These are phyloP conservation scores for Kandelia obovata DNA, from an alignment of 345 rosid species.

Conservation along the genomic window DNA sequence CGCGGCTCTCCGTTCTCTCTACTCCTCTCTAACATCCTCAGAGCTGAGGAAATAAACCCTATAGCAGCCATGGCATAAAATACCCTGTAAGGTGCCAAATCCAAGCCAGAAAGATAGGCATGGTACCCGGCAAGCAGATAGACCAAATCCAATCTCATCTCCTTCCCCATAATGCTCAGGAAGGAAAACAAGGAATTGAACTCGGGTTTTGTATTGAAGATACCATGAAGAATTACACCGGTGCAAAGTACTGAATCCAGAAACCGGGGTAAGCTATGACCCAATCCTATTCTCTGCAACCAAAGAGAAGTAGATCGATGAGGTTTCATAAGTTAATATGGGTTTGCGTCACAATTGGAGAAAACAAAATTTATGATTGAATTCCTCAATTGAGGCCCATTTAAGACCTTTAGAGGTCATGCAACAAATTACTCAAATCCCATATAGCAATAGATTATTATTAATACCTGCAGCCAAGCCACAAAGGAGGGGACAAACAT, in stretches of 20 bases:
- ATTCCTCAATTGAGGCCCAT: background rate
- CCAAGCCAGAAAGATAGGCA: conserved; percentile 67
- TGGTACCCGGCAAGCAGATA: conserved; percentile 66
- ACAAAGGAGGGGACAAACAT: conserved; percentile 89
- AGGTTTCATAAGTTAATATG: background rate
- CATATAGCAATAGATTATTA: conserved; percentile 5
- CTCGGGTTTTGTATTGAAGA: conserved; percentile 55
- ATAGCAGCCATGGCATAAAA: conserved; percentile 72
- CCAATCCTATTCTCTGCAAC: conserved; percentile 77
- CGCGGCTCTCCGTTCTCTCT: conserved; percentile 46
- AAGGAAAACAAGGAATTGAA: conserved; percentile 45
- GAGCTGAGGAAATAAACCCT: conserved; percentile 53
- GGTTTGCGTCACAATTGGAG: background rate
- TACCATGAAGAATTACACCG: conserved; percentile 70
- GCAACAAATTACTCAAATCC: background rate
- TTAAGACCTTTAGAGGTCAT: conserved; percentile 1
- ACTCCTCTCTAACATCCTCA: conserved; percentile 48
- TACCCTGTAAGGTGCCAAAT: conserved; percentile 69
- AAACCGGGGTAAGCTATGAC: conserved; percentile 76
- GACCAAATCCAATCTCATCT: conserved; percentile 45
- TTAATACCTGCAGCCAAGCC: conserved; percentile 87
- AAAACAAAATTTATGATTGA: background rate
- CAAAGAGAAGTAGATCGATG: background rate
- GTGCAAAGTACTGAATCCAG: conserved; percentile 66
- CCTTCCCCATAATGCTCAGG: conserved; percentile 40